Conservation (phyloP, 768 basidiomycete species). For the Leccinellum albellum region DNA sequence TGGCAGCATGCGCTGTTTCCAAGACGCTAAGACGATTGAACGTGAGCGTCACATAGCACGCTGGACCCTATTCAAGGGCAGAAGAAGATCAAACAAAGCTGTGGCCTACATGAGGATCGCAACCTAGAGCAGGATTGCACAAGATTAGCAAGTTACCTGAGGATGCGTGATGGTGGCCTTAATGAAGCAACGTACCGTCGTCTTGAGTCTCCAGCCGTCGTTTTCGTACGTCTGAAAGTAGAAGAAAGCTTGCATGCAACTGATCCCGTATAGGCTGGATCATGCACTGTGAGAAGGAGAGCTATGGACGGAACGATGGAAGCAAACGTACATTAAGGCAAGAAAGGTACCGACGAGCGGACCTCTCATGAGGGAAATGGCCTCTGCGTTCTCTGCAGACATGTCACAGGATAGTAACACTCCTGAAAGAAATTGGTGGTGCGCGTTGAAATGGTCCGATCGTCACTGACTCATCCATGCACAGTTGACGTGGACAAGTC, state of each 20-base stretch:
- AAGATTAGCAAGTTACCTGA: not conserved
- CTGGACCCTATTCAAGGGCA: not conserved
- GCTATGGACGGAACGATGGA: not conserved
- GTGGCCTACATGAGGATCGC: conserved; percentile 15
- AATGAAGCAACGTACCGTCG: conserved; percentile 16
- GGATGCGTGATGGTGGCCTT: not conserved
- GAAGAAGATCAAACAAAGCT: not conserved
- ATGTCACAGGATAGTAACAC: not conserved
- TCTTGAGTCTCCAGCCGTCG: conserved; percentile 20
- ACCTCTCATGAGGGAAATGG: conserved; percentile 18
- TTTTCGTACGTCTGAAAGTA: conserved; percentile 23
- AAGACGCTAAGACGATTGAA: conserved; percentile 8
- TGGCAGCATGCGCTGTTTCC: conserved; percentile 20
- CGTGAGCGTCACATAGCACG: too few species aligned
- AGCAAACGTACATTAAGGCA: conserved; percentile 7
- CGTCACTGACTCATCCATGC: too few species aligned
- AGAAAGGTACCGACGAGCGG: conserved; percentile 28
- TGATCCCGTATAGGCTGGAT: conserved; percentile 26
- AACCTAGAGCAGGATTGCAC: conserved; percentile 10
- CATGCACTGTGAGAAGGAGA: not conserved
- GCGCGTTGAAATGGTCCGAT: too few species aligned
- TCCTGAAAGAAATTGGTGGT: too few species aligned
- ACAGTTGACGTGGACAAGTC: too few species aligned
- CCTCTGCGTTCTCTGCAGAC: not conserved
- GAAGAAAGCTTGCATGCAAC: conserved; percentile 27